Base-by-base conservation (phyloP, 345 rosid genomes). In the Murraya koenigii region DNA sequence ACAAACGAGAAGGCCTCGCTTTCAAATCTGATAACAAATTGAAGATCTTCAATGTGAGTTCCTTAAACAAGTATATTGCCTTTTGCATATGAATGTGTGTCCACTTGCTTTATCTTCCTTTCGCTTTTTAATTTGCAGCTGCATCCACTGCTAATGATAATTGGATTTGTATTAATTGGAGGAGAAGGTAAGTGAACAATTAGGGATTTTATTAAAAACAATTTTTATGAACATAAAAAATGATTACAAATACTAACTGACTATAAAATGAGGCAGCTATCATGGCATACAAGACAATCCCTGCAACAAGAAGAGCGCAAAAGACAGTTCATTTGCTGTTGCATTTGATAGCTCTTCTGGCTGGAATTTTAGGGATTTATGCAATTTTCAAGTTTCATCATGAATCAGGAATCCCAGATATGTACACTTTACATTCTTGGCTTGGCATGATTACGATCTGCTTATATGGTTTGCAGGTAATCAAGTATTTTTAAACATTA, bases 361-460 rank as follows among this genome's bases (percentile, higher is more conserved):
- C 83, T 66, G 91, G 89, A 66, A 62, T 78, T 9, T 10, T 84
- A 49, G 93, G 93, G 22, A 60, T 90, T 8, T 77, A 41, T 71
- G 74, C 86, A 36, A 81, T 77, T 59, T 87, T 87, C 83, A 87
- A 83, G 81, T 87, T 66, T 75, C 86, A 87, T 14, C 33, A 88
- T 10, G 88, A 87, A 47, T 0, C 7, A 10, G 64, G 35, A n/a
- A 44, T 14, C 36, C 33, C 79, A 25, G 77, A 87, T 30, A 54
- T 88, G 82, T 60, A 58, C 23, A 76, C 85, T 62, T 74, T 88
- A 54, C 94, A 88, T 64, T 85, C 89, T 44, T 89, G 92, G 92
- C 74, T 90, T 0, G 94, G 92, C 75, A 83, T 90, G 32, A 61
- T 72, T 38, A 75, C 94, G 82, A 79, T 89, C 87, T 84, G 81